Evolutionary conservation across 306 rosid genomes (phyloP), one percentile per base, ranked within the genome.

Genomic region (Lupinus albus): DNA sequence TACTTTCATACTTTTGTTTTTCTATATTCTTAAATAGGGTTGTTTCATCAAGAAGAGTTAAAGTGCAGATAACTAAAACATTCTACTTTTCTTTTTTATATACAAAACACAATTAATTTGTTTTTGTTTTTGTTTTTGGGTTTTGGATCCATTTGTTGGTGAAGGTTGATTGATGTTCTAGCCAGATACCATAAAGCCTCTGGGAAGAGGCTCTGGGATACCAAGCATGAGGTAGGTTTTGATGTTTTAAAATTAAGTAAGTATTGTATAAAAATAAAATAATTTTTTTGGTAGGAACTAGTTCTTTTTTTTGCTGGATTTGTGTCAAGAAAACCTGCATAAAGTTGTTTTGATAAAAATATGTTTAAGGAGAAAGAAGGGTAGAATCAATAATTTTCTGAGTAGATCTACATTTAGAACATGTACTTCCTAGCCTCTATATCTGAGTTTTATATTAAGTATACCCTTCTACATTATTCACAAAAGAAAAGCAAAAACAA

Each of bases 181-280:
- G 95, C 86, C 7, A 76, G 79, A 44, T 90, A 90, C 74, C 95
- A 87, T 65, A 78, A 61, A 70, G 67, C 76, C 15, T 78, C 92
- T 47, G 84, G 83, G 70, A 56, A 76, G 71, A 87, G 50, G 81
- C 73, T 90, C 49, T 90, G 96, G 96, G 92, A 85, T 75, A 83
- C 88, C 9, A 90, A 90, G 77, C 96, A 87, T 84, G 92, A 90
- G 91, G 96, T 41, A 21, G 54, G 39, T 62, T 61, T 46, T 46
- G 8, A 46, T 13, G 8, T 46, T 11, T 42, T 11, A 42, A 42
- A 11, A 42, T 11, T 10, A 39, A 8, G 4, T 39, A 39, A 39
- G 11, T 42, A 11, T 11, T 42, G 47, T 11, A 42, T 3, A 11
- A 11, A 42, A 39, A 39, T 28, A n/a, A 28, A 28, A 28, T 28